Conservation (phyloP, 148 eudicot species). For the Rhododendron ferrugineum region DNA sequence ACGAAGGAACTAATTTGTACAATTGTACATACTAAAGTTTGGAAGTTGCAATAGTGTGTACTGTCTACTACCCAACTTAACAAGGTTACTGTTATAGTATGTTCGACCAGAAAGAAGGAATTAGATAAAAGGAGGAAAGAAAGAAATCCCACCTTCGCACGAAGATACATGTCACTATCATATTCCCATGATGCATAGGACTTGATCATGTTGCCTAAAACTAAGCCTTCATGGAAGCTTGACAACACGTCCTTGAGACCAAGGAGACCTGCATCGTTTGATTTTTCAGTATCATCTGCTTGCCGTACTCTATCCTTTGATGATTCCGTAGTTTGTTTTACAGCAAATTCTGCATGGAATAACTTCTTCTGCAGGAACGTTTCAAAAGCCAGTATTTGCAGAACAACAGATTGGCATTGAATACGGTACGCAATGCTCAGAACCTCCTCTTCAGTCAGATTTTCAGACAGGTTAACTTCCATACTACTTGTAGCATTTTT, state of each 20-base stretch:
- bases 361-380: conserved; percentile 71
- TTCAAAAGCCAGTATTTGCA: conserved; percentile 65
- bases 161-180: conserved; percentile 38
- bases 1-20: not conserved
- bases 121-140: not conserved
- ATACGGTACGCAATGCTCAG: conserved; percentile 35
- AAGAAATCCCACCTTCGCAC: conserved; percentile 36
- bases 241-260: conserved; percentile 46
- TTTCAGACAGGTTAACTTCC: conserved; percentile 24
- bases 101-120: not conserved
- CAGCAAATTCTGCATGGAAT: conserved; percentile 42
- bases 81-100: not conserved
- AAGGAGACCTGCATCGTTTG: conserved; percentile 25
- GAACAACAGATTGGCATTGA: conserved; percentile 55
- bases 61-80: not conserved
- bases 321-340: conserved; percentile 29
- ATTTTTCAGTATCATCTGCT: conserved; percentile 20
- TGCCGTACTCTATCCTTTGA: conserved; percentile 26
- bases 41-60: not conserved
- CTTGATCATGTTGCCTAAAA: conserved; percentile 47
- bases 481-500: conserved; percentile 9
- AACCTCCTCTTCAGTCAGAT: conserved; percentile 36
- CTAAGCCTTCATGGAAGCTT: conserved; percentile 51
- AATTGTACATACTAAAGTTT: not conserved
- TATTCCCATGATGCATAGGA: conserved; percentile 49